Base-by-base conservation (phyloP, 2,329 filamentous ascomycete genomes). In the Colletotrichum kahawae region DNA sequence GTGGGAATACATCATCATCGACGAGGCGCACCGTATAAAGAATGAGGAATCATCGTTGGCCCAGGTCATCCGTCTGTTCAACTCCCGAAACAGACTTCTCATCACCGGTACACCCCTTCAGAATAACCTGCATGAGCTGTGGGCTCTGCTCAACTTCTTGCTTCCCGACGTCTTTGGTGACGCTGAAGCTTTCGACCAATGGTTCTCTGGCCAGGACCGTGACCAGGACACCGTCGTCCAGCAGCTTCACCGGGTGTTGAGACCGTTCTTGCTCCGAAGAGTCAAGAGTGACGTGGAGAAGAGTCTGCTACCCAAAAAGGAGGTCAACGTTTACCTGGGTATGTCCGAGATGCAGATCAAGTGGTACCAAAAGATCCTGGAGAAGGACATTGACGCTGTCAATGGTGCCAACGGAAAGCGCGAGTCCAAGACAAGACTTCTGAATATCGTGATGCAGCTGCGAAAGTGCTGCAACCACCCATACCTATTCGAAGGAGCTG, bases 331-430 rank as follows among this genome's bases (percentile, higher is more conserved):
- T 33, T 99, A 98, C 82, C 93, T 99, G 78, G 97, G 96, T 78
- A 98, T 99, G 96, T 96, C 97, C 1, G 96, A 98, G 73, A 99
- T 99, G 97, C 97, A 99, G 84, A 92, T 98, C 79, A 98, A 97
- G 82, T 99, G 97, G 96, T 99, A 99, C 82, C 94, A 98, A 84
- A 98, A 98, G 87, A 99, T 99, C 79, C 88, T 99, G 4, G 97
- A 99, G 82, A 99, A 98, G 86, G 97, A 99, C 81, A 99, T 99
- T 77, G 97, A 99, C 84, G 97, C 97, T 16, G 96, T 99, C 80
- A 99, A 99, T 79, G 97, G 97, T 76, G 97, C 96, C 34, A 95
- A 94, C 77, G 97, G 97, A 66, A 99, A 98, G 86, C 94, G 96
- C 75, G 97, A 99, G 85, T 98, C 96, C 36, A 99, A 99, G 87